Evolutionary conservation across 768 basidiomycete genomes (phyloP).

Genomic region (Leccinellum luteum): DNA sequence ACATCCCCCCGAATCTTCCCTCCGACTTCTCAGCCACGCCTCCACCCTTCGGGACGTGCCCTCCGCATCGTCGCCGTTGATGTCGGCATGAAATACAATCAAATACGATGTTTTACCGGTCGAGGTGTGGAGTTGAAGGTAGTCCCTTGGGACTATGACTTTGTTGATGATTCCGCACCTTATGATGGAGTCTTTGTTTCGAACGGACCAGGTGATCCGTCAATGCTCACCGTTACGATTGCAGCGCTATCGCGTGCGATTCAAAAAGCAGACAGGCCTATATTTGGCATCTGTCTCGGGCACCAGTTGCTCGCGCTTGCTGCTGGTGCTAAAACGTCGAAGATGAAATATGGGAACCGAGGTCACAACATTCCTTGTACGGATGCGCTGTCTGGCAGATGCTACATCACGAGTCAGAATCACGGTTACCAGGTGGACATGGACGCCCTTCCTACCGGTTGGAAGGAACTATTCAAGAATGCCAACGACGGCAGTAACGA

Average conservation of each 20-base stretch:
- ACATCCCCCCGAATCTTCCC: slow-evolving; percentile 63
- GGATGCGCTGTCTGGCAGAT: slow-evolving; percentile 87
- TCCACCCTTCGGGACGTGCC: slow-evolving; percentile 77
- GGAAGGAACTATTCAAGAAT: slow-evolving; percentile 94
- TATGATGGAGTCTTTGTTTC: slow-evolving; percentile 97
- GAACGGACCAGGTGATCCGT: slow-evolving; percentile 97
- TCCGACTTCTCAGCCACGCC: slow-evolving; percentile 50
- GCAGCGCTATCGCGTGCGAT: slow-evolving; percentile 62
- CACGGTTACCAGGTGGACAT: slow-evolving; percentile 96
- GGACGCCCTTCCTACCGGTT: slow-evolving; percentile 70
- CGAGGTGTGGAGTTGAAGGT: slow-evolving; percentile 96
- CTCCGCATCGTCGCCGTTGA: slow-evolving; percentile 89
- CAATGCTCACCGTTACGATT: slow-evolving; percentile 75
- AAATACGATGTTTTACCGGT: slow-evolving; percentile 91
- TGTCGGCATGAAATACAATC: slow-evolving; percentile 99
- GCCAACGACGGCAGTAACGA: slow-evolving; percentile 98
- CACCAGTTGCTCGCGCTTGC: slow-evolving; percentile 96
- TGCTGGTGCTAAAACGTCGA: slow-evolving; percentile 89
- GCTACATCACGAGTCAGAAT: slow-evolving; percentile 99
- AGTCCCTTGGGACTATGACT: slow-evolving; percentile 96
- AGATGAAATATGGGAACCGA: slow-evolving; percentile 99
- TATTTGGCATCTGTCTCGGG: slow-evolving; percentile 98
- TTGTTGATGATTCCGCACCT: slow-evolving; percentile 70
- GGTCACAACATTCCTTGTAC: slow-evolving; percentile 99
- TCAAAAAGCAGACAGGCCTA: slow-evolving; percentile 73